Base-by-base conservation (phyloP, 352 stramenopile species). In the Phytophthora agathidicida region DNA sequence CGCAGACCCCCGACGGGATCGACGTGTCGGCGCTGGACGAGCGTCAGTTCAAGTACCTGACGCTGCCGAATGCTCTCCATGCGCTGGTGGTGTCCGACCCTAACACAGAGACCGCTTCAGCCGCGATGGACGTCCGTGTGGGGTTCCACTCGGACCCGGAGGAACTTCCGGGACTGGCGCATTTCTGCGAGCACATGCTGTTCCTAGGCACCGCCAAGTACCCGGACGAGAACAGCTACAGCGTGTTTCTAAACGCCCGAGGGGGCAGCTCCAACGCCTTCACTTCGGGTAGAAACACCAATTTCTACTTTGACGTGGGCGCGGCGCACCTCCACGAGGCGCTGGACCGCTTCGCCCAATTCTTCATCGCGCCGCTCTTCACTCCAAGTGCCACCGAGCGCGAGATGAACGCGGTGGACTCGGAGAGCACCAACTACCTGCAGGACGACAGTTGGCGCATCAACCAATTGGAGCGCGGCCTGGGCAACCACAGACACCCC, bases 141-240 rank as follows among this genome's bases (percentile, higher is more conserved):
- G 96, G 96, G 4, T 84, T 93, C 58, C 85, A 94, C 56, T 90
- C 79, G 37, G 91, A 98, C 82, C 94, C 84, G n/a, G 61, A 65
- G 8, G 72, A 94, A 23, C 52, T 97, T 7, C 87, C 90, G 1
- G 90, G 90, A 0, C 79, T 97, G 7, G 89, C 90, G 41, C 90
- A 97, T 42, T 97, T 99, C 36, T 71, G 79, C 51, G 96, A 99
- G 71, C 96, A 99, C 85, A 98, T 99, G 94, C 71, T 98, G 1
- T 99, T 99, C 58, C 68, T 99, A n/a, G 96, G 96, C n/a, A 99
- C 94, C 35, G 69, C 88, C 27, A 96, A 98, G 68, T 99, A 98
- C 73, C 96, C 96, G 3, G 77, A 97, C 43, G 96, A 99, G 74
- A 94, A 97, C 73, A 93, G 78, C 20, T 98, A 97, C 67, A 85